Evolutionary conservation across 768 basidiomycete species (phyloP), one percentile per base, ranked within the genome.

Genomic region (Pulveroboletus sp.): DNA sequence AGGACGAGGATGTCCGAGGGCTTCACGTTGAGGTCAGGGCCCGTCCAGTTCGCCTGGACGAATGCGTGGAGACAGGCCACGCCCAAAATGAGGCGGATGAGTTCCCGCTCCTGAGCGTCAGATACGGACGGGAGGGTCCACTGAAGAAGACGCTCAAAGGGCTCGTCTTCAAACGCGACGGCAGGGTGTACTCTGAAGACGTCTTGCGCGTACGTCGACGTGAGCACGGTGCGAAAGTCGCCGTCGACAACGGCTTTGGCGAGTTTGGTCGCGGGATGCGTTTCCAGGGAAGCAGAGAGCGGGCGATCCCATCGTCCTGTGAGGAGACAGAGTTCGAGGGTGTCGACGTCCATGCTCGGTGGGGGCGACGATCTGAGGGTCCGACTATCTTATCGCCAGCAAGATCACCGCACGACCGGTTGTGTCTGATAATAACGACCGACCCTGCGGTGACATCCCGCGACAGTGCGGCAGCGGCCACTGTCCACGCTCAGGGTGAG

Each of bases 1-100:
- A 79, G 72, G 50, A 66, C 39, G 58, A 76, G 61, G 41, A 75
- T 45, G 32, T 71, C 73, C 56, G 69, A 58, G 39, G 76, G 63
- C 54, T 69, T 67, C 54, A 93, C 66, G 51, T 82, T 72, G 38
- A 96, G 77, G 59, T 88, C 78, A 3, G 96, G 96, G 6, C 96
- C 96, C 0, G 94, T 97, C 93, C 93, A 99, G 69, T 99, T 99
- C 27, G 75, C 77, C 66, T 99, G 96, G 5, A 93, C 75, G 71
- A 94, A 99, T 0, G 89, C 82, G 56, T 96, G 92, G 21, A 97
- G 74, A 54, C 85, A 86, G 6, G 92, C 83, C 9, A 95, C 76
- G 0, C 82, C 91, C 9, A 92, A 55, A 10, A 80, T 67, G 35
- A 98, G 72, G 28, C 76, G 77, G 33, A 76, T 52, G 18, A 85